Evolutionary conservation across 2,329 filamentous ascomycete species (phyloP).

Genomic region (Stagonosporopsis vannaccii): DNA sequence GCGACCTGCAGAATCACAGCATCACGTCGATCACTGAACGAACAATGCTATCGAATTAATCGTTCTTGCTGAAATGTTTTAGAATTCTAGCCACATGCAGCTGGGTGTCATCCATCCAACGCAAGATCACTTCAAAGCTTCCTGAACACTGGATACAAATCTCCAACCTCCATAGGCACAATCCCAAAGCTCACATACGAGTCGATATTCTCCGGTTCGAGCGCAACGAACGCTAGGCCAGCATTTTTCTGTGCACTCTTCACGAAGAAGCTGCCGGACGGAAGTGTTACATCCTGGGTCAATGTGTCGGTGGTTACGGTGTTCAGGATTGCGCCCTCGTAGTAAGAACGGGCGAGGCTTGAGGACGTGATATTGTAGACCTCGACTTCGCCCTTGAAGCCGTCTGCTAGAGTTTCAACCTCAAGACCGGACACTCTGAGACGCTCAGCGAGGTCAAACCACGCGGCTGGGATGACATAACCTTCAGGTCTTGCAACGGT

Average conservation of each 20-base stretch:
- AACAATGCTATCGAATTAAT: not conserved
- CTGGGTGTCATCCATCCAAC: not conserved
- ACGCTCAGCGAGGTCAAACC: constrained; percentile 44
- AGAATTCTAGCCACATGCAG: not conserved
- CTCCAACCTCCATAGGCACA: constrained; percentile 45
- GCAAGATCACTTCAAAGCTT: constrained; percentile 20
- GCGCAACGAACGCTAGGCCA: constrained; percentile 46
- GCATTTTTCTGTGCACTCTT: constrained; percentile 49
- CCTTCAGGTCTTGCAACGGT: constrained; percentile 43
- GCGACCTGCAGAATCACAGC: not conserved
- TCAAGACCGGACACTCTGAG: constrained; percentile 45
- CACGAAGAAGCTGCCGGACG: constrained; percentile 45
- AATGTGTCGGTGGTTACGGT: constrained; percentile 40
- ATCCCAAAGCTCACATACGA: constrained; percentile 49
- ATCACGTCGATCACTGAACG: constrained; percentile 6
- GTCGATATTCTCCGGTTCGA: constrained; percentile 50
- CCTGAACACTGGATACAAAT: constrained; percentile 46
- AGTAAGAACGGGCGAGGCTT: constrained; percentile 38
- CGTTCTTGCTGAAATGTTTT: not conserved
- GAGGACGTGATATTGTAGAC: constrained; percentile 46
- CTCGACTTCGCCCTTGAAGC: constrained; percentile 42
- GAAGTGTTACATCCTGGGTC: constrained; percentile 36
- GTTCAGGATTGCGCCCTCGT: constrained; percentile 45
- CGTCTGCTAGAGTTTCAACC: constrained; percentile 37
- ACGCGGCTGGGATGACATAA: constrained; percentile 48